Conservation (phyloP, 2,329 filamentous ascomycete genomes). For the Diaporthe ampelina region DNA sequence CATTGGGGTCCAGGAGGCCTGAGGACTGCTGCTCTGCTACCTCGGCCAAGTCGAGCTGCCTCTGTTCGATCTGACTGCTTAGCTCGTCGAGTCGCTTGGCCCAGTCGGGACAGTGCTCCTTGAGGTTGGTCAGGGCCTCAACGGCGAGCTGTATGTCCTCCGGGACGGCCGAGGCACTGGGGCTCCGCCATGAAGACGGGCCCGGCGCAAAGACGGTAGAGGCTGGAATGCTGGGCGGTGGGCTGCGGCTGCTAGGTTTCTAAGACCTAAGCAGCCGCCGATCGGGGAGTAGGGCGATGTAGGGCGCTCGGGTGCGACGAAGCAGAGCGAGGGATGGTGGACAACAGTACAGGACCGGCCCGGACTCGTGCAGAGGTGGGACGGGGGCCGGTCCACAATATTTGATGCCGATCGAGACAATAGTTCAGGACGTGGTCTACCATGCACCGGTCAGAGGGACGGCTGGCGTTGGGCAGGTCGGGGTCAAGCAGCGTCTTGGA, state of each 20-base stretch:
- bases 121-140: slow-evolving; percentile 69
- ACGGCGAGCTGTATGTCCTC: slow-evolving; percentile 56
- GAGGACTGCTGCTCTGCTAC: slow-evolving; percentile 44
- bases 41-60: slow-evolving; percentile 70
- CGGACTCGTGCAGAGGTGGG: slow-evolving; percentile 15
- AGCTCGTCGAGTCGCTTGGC: slow-evolving; percentile 70
- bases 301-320: slow-evolving; percentile 7
- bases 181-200: slow-evolving; percentile 31
- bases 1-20: slow-evolving; percentile 34
- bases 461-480: slow-evolving; percentile 6
- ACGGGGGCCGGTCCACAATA: slow-evolving; percentile 8
- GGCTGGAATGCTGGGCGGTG: slow-evolving; percentile 41
- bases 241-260: slow-evolving; percentile 39
- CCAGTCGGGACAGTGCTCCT: slow-evolving; percentile 72
- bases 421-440: not conserved
- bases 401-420: not conserved
- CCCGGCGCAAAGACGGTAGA: slow-evolving; percentile 30
- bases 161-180: slow-evolving; percentile 18
- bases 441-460: not conserved
- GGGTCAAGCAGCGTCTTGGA: not conserved
- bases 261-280: slow-evolving; percentile 42
- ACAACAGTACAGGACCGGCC: not conserved
- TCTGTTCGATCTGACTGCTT: slow-evolving; percentile 71
- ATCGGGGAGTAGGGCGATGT: slow-evolving; percentile 8
- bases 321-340: not conserved